Evolutionary conservation across 805 yeast genomes (phyloP), one percentile per base, ranked within the genome.

Genomic region (Metschnikowia lachancei): DNA sequence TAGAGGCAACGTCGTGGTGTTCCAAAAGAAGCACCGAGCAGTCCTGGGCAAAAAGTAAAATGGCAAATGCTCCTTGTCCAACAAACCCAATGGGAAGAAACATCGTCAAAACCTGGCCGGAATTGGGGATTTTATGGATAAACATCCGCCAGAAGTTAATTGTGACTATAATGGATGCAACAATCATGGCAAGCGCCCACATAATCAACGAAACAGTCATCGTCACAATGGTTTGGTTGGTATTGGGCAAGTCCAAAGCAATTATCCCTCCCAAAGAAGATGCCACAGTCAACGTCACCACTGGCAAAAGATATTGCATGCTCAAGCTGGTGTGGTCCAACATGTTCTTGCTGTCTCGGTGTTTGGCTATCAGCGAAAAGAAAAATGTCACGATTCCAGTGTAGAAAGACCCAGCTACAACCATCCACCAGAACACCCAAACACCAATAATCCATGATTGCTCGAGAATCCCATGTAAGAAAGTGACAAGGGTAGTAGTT

Each of bases 11-110:
- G 16, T 16, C 35, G 9, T 42, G 43, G 40, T 53, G 48, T 4
- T 52, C 53, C 44, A 49, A 31, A 20, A 64, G 41, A 14, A 67
- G 36, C 32, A 56, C 14, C 56, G 58, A 47, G 39, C 61, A 57
- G 56, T 80, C 76, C 22, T 64, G 56, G 7, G 87, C 83, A 50
- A 81, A 67, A 41, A 78, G 63, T 51, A 83, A 64, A 12, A 86
- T 74, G 2, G 86, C 87, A 63, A 72, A 87, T 1, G 87, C 77
- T 1, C 94, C 95, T 65, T 90, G 97, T 16, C 96, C 96, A 59
- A 86, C 63, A 35, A 91, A 83, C 7, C 97, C 97, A 38, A 89
- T 69, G 1, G 95, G 90, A 43, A 88, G 74, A 59, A 89, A 87
- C 39, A 81, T 66, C n/a, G 90, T 76, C 59, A 84, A 83, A 2